Conservation (phyloP, 75 land plant genomes). For the Pseudotsuga menziesii region DNA sequence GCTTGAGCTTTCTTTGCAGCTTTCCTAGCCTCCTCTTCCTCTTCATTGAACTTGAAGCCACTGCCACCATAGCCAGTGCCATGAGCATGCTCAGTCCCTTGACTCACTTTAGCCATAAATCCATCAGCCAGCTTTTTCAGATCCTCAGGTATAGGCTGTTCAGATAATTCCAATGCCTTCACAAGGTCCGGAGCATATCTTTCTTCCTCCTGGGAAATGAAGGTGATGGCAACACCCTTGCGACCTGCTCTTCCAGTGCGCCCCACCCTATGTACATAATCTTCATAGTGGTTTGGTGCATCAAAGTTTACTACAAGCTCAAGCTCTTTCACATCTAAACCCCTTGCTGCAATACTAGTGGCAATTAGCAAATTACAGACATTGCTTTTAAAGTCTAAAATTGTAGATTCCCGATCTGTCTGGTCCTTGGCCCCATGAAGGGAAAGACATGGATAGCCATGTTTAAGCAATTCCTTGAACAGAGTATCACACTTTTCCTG, state of each 20-base stretch:
- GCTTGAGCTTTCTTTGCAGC: slow-evolving; percentile 99
- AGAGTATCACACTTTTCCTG: slow-evolving; percentile 95
- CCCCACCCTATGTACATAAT: slow-evolving; percentile 98
- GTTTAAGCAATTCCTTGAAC: slow-evolving; percentile 77
- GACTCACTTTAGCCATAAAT: slow-evolving; percentile 92
- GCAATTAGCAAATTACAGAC: slow-evolving; percentile 95
- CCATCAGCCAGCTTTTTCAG: slow-evolving; percentile 88
- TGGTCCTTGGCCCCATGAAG: slow-evolving; percentile 99
- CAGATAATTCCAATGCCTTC: slow-evolving; percentile 89
- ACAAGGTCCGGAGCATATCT: slow-evolving; percentile 96
- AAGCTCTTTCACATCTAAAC: slow-evolving; percentile 96
- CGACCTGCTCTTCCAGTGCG: slow-evolving; percentile 95
- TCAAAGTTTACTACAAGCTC: slow-evolving; percentile 94
- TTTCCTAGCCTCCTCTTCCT: slow-evolving; percentile 93
- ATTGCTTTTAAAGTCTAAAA: slow-evolving; percentile 85
- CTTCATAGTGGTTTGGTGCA: slow-evolving; percentile 97
- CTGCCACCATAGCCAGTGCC: slow-evolving; percentile 99
- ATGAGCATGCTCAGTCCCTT: slow-evolving; percentile 90
- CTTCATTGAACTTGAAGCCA: slow-evolving; percentile 99
- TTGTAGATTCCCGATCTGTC: slow-evolving; percentile 92
- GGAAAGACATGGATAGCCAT: slow-evolving; percentile 95
- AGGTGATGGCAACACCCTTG: slow-evolving; percentile 87
- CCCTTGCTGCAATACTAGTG: slow-evolving; percentile 95
- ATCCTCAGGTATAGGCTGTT: slow-evolving; percentile 92
- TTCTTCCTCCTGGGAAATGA: slow-evolving; percentile 76